A percentile compares a stretch with the other conserved stretches of the same genome.
Conservation (phyloP, 2,329 filamentous ascomycete species). For the Colletotrichum filicis region DNA sequence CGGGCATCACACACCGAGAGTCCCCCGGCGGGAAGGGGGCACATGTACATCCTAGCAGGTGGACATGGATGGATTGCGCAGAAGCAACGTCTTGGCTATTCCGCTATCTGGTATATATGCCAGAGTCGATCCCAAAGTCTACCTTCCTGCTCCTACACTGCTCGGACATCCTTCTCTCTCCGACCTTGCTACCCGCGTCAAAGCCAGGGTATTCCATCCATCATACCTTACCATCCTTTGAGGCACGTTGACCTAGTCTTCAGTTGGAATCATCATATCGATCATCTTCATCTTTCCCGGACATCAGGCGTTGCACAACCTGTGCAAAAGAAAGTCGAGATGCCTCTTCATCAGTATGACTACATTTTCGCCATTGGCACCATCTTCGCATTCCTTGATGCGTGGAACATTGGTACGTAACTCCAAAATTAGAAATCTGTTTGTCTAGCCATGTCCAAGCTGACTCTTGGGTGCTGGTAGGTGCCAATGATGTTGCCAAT, state of each 20-base stretch:
- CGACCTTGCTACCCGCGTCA: conserved; percentile 23
- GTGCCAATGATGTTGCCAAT: conserved; percentile 68
- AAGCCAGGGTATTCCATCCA: conserved; percentile 14
- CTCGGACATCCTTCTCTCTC: conserved; percentile 24
- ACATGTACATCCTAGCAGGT: not conserved
- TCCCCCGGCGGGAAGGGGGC: not conserved
- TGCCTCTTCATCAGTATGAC: conserved; percentile 62
- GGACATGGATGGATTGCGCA: not conserved
- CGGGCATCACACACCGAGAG: not conserved
- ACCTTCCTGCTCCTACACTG: conserved; percentile 9
- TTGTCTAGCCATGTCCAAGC: not conserved
- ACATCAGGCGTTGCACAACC: not conserved
- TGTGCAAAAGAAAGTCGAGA: conserved; percentile 6
- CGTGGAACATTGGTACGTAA: conserved; percentile 70
- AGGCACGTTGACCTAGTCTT: not conserved
- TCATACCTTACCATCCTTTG: not conserved
- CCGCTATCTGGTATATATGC: conserved; percentile 26
- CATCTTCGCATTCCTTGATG: conserved; percentile 74
- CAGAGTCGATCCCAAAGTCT: not conserved
- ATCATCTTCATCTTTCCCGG: not conserved
- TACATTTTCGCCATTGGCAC: conserved; percentile 73
- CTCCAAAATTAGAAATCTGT: not conserved
- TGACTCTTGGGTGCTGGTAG: conserved; percentile 1
- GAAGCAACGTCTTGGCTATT: not conserved
- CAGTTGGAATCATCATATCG: conserved; percentile 4